These are phyloP conservation scores for Aspergillus tamarii DNA, from an alignment of 2,329 filamentous ascomycete genomes.

Conservation along the genomic window DNA sequence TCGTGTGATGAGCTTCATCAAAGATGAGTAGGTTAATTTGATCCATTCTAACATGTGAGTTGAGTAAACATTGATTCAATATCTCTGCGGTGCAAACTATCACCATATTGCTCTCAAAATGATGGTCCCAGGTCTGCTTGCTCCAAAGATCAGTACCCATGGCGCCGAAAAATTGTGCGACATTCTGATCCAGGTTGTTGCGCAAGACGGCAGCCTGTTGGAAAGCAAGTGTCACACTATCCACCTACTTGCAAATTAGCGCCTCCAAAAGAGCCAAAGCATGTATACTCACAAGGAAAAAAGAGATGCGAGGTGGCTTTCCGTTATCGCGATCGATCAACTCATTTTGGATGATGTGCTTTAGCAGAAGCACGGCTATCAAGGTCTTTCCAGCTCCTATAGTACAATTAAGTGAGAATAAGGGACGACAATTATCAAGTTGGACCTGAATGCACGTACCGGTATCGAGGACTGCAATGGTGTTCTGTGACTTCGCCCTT, in stretches of 20 bases:
- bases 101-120: constrained; percentile 71
- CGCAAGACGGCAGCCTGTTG: constrained; percentile 85
- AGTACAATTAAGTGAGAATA: constrained; percentile 4
- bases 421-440: neutral
- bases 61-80: constrained; percentile 74
- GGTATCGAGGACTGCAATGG: constrained; percentile 92
- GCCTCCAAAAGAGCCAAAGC: neutral
- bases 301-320: constrained; percentile 67
- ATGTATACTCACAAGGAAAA: constrained; percentile 70
- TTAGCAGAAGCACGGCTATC: constrained; percentile 86
- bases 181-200: constrained; percentile 75
- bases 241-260: constrained; percentile 56
- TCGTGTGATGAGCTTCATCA: constrained; percentile 94
- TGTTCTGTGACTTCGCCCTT: constrained; percentile 79
- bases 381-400: constrained; percentile 88
- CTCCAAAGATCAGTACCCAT: constrained; percentile 66
- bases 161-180: constrained; percentile 74
- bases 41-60: constrained; percentile 77
- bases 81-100: constrained; percentile 93
- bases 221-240: constrained; percentile 86
- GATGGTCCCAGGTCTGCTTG: constrained; percentile 61
- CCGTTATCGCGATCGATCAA: constrained; percentile 68
- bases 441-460: constrained; percentile 47
- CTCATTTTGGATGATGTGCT: constrained; percentile 76
- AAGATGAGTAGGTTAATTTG: constrained; percentile 90